Conservation (phyloP, 2,329 filamentous ascomycete genomes). For the Tolypocladium capitatum region DNA sequence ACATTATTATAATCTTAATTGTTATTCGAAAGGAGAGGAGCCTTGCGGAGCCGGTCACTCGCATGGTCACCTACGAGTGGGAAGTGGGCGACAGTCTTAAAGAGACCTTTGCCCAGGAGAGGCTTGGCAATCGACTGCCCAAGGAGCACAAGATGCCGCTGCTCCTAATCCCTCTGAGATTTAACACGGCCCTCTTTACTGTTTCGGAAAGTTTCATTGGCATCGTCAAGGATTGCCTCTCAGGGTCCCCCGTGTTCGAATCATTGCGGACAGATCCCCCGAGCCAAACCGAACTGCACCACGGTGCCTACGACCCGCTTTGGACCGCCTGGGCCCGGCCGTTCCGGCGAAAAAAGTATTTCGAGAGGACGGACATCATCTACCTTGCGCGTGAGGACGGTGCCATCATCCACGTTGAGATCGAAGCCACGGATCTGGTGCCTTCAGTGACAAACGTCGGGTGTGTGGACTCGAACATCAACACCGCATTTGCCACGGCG, state of each 20-base stretch:
- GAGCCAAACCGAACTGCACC: slow-evolving; percentile 29
- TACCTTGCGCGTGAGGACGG: slow-evolving; percentile 87
- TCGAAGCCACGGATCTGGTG: slow-evolving; percentile 43
- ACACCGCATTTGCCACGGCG: slow-evolving; percentile 70
- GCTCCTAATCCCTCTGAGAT: slow-evolving; percentile 58
- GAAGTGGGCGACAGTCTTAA: slow-evolving; percentile 34
- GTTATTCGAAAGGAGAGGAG: slow-evolving; percentile 28
- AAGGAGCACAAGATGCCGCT: slow-evolving; percentile 46
- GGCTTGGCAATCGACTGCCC: slow-evolving; percentile 36
- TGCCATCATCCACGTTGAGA: slow-evolving; percentile 57
- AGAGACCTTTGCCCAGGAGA: slow-evolving; percentile 30
- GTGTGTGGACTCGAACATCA: slow-evolving; percentile 57
- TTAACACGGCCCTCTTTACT: slow-evolving; percentile 57
- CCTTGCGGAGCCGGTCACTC: slow-evolving; percentile 21
- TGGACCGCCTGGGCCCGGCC: slow-evolving; percentile 83
- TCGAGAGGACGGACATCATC: slow-evolving; percentile 58
- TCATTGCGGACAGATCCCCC: slow-evolving; percentile 27
- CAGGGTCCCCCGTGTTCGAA: slow-evolving; percentile 35
- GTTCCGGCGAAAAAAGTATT: slow-evolving; percentile 49
- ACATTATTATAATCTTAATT: slow-evolving; percentile 65
- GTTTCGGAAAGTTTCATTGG: slow-evolving; percentile 48
- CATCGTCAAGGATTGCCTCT: slow-evolving; percentile 40
- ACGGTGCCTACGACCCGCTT: slow-evolving; percentile 37
- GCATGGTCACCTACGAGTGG: slow-evolving; percentile 50
- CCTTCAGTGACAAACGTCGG: slow-evolving; percentile 46